Base-by-base conservation (phyloP, 208 protist species). In the Trypanosoma conorhini region DNA sequence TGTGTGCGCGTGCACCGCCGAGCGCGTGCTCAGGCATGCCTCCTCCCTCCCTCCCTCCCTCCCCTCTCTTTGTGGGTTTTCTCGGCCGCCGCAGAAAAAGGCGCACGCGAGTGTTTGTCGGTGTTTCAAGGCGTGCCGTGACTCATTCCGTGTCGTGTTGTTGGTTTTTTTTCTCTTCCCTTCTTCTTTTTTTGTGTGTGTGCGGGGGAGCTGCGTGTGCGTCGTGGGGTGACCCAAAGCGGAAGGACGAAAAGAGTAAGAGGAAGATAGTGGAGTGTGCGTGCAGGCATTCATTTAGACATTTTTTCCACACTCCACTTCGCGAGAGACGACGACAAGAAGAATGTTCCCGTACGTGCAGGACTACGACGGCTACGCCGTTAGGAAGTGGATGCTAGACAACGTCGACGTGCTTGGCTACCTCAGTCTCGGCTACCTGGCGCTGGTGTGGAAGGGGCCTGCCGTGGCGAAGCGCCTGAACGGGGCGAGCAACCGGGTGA, bases 281-380 rank as follows among this genome's bases (percentile, higher is more conserved):
- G 4, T 21, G 15, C 13, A 46, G 1, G 2, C 28, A 59, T 33
- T 4, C 9, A 54, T 54, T 54, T 54, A n/a, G 3, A n/a, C 7
- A 10, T n/a, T 15, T 24, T 24, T 54, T 9, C 26, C 22, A 54
- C 22, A 12, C 42, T 24, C 42, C 42, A 46, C 42, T 31, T 33
- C 24, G 30, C 5, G 40, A 52, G n/a, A 57, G 56, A 31, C 21
- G 12, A 63, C 52, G 26, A 61, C n/a, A 31, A 30, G 61, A 28
- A 21, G 24, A 28, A 62, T 80, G 62, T 86, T 89, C 71, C 79
- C 76, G 38, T 91, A 81, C 72, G 83, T 80, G 40, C 74, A 74
- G 24, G 62, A 72, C 70, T 91, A 87, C 70, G 76, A 89, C 66
- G 88, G 88, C 46, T 87, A 88, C 63, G 84, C 79, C 21, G 46